Percentiles rank a stretch among this genome's conserved stretches.
Evolutionary conservation across 2,329 filamentous ascomycete species (phyloP).

Genomic region (Orbilia brochopaga): DNA sequence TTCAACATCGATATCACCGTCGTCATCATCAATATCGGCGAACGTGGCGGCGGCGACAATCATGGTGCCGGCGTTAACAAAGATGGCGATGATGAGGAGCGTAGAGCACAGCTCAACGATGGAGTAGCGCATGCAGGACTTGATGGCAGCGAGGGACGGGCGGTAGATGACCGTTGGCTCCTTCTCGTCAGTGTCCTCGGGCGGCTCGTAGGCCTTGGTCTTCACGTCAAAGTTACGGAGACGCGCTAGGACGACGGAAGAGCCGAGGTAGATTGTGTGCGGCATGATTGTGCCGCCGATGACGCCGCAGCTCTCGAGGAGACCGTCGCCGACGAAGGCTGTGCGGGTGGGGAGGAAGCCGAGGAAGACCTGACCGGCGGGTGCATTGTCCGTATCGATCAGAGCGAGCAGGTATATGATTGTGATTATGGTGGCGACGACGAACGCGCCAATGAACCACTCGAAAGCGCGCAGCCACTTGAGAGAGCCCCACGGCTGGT

Average conservation of each 20-base stretch:
- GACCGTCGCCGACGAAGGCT: constrained; percentile 62
- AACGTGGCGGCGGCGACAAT: constrained; percentile 56
- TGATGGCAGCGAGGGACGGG: constrained; percentile 58
- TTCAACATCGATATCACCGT: too few relatives aligned
- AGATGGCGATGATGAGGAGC: constrained; percentile 60
- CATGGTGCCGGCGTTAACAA: constrained; percentile 60
- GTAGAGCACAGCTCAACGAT: constrained; percentile 58
- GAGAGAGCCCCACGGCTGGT: constrained; percentile 63
- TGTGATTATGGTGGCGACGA: constrained; percentile 65
- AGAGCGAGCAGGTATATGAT: constrained; percentile 66
- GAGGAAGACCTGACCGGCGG: constrained; percentile 62
- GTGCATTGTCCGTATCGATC: constrained; percentile 57
- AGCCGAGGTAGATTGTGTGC: constrained; percentile 66
- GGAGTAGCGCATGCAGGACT: constrained; percentile 58
- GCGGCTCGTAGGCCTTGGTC: constrained; percentile 50
- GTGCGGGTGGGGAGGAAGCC: constrained; percentile 65
- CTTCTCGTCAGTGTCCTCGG: constrained; percentile 28
- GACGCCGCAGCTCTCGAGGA: constrained; percentile 65
- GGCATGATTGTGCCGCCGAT: constrained; percentile 66
- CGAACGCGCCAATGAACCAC: constrained; percentile 64
- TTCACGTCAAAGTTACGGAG: constrained; percentile 61
- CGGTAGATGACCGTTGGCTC: constrained; percentile 56
- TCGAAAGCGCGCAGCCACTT: constrained; percentile 64
- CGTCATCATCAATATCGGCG: constrained; percentile 40
- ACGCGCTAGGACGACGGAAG: constrained; percentile 65